Evolutionary conservation across 352 stramenopile genomes (phyloP), one percentile per base, ranked within the genome.

Genomic region (Phytophthora cryptogea): DNA sequence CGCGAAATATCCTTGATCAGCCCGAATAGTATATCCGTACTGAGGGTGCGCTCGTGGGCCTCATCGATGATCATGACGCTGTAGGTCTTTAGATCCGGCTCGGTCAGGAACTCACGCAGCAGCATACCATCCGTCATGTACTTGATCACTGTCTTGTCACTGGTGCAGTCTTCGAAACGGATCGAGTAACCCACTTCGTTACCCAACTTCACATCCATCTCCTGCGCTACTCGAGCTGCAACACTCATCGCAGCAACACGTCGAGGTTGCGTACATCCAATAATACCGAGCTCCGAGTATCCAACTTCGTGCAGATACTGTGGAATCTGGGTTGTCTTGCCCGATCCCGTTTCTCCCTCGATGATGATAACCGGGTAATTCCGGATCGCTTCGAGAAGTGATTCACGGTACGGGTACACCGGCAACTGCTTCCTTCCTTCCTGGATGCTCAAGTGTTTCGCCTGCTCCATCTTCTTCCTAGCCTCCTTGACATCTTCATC

Each of bases 61-160:
- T 99, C 97, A 70, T 99, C 97, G 63, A 99, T 97, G 53, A 99
- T 98, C 76, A 99, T 98, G 37, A 98, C 96, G 28, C 81, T 97
- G 78, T 99, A 99, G 32, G 88, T 92, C 52, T 89, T 93, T n/a
- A 99, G 70, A 63, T 97, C 96, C 0, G 97, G 97, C 71, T 99
- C 97, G 4, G 94, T 99, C 42, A 99, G 74, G 64, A 99, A 99
- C 74, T 99, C 97, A 37, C 97, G 89, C 35, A 99, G 78, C 20
- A 99, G 74, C 97, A 99, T 99, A 69, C 97, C 98, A 71, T 99
- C 97, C 1, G 98, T 99, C 95, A 99, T 99, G 81, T 99, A 99
- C 73, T 98, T 98, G 52, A 99, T 92, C 26, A 96, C 72, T 1
- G 98, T 99, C 47, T 97, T 93, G 54, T 98, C 92, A 54, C 86